phyloP scores from a whole-genome alignment of 805 yeast species.

The Saccharomycopsis amapae region DNA sequence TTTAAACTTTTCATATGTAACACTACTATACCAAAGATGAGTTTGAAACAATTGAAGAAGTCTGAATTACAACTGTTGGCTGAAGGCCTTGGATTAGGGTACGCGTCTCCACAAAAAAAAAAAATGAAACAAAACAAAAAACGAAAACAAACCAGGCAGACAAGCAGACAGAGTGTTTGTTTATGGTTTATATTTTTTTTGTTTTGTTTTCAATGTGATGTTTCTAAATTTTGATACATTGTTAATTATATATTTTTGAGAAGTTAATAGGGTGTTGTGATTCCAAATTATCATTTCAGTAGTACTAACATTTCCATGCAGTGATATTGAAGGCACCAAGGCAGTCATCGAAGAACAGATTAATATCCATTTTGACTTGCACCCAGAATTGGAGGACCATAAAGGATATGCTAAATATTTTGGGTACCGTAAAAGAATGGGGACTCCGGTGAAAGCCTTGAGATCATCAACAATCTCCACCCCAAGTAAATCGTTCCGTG shows the following conservation, averaged over 20 bases:
- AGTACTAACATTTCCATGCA: no score
- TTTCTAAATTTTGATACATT: no score
- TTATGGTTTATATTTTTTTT: conserved; percentile 17
- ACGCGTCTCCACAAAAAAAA: conserved; percentile 4
- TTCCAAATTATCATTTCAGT: no score
- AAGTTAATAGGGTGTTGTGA: no score
- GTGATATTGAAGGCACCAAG: conserved; percentile 28
- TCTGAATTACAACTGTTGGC: conserved; percentile 33
- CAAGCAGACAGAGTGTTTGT: no score
- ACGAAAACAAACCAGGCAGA: no score
- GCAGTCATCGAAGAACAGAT: conserved; percentile 28
- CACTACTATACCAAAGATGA: conserved; percentile 24
- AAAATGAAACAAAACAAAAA: no score
- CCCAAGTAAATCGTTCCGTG: conserved; percentile 4
- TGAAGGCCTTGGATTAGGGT: conserved; percentile 30
- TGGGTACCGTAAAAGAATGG: conserved; percentile 24
- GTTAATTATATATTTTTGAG: no score
- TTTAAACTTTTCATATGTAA: no score
- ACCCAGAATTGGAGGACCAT: conserved; percentile 28
- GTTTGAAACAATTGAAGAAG: conserved; percentile 33
- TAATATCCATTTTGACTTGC: conserved; percentile 25
- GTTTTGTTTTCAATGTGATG: conserved; percentile 21
- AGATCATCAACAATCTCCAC: conserved; percentile 1
- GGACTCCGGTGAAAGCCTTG: conserved; percentile 15
- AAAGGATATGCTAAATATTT: conserved; percentile 25